A percentile compares a stretch with the other conserved stretches of the same genome.
These are phyloP conservation scores for Mitragyna speciosa DNA, from an alignment of 257 asterid species.

Conservation along the genomic window DNA sequence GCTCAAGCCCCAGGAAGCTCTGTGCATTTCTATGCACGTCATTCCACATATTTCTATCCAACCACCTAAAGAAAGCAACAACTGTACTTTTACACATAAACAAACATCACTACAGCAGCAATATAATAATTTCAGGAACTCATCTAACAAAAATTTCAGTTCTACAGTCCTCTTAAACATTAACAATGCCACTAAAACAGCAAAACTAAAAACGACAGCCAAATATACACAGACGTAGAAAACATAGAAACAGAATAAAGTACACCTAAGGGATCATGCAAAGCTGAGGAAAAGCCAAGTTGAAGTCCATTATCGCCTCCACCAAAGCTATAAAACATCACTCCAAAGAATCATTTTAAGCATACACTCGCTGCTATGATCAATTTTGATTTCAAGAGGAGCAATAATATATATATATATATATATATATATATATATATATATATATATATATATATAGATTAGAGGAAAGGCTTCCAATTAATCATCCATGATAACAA, in stretches of 20 bases:
- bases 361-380: neutral
- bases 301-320: no score
- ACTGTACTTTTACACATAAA: neutral
- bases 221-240: no score
- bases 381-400: neutral
- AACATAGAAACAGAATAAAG: no score
- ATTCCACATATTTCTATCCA: no score
- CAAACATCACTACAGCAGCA: neutral
- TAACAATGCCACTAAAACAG: neutral
- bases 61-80: neutral
- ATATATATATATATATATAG: neutral
- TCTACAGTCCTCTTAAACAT: neutral
- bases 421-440: neutral
- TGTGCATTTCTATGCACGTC: no score
- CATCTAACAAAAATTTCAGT: neutral
- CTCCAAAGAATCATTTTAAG: conserved; percentile 1
- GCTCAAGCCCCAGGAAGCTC: neutral
- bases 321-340: no score
- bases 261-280: no score
- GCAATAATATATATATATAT: neutral
- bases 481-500: neutral
- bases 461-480: neutral
- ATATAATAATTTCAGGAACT: neutral
- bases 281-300: no score
- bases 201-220: no score